A percentile compares a stretch with the other conserved stretches of the same genome.
These are phyloP conservation scores for Inga leiocalycina DNA, from an alignment of 306 rosid species.

Conservation along the genomic window DNA sequence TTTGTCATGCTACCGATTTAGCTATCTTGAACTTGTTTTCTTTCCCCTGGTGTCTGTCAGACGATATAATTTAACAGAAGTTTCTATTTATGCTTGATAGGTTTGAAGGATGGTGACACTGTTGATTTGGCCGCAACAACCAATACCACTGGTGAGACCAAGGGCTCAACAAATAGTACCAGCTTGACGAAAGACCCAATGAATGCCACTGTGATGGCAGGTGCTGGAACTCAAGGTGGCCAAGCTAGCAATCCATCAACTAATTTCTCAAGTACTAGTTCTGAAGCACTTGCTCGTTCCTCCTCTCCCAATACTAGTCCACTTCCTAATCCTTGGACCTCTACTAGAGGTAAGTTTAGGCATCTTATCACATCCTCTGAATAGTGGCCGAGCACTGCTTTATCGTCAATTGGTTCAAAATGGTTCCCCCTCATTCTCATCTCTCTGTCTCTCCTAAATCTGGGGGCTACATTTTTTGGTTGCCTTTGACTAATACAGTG, in stretches of 20 bases:
- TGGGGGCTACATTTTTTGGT: slow-evolving; percentile 3
- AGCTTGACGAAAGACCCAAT: too few species aligned
- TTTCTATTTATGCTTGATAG: slow-evolving; percentile 25
- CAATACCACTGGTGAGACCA: slow-evolving; percentile 36
- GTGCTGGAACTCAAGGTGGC: slow-evolving; percentile 50
- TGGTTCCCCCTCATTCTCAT: neutral
- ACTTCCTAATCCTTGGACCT: slow-evolving; percentile 84
- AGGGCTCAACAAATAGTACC: slow-evolving; percentile 40
- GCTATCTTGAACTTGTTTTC: too few species aligned
- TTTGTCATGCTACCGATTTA: neutral
- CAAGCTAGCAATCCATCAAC: slow-evolving; percentile 49
- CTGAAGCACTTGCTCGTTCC: slow-evolving; percentile 41
- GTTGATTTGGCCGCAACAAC: slow-evolving; percentile 43
- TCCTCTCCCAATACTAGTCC: slow-evolving; percentile 38
- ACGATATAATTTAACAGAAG: neutral
- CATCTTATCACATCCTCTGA: slow-evolving; percentile 22
- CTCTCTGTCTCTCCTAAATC: slow-evolving; percentile 13
- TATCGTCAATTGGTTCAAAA: neutral
- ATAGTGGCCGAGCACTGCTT: neutral
- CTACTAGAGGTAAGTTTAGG: slow-evolving; percentile 57
- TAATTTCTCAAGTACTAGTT: slow-evolving; percentile 51
- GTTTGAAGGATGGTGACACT: slow-evolving; percentile 58
- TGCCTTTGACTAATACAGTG: slow-evolving; percentile 7
- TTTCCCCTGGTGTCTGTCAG: too few species aligned
- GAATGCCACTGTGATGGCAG: too few species aligned